Conservation (phyloP, 2,329 filamentous ascomycete genomes). For the Apiospora rasikravindrae region DNA sequence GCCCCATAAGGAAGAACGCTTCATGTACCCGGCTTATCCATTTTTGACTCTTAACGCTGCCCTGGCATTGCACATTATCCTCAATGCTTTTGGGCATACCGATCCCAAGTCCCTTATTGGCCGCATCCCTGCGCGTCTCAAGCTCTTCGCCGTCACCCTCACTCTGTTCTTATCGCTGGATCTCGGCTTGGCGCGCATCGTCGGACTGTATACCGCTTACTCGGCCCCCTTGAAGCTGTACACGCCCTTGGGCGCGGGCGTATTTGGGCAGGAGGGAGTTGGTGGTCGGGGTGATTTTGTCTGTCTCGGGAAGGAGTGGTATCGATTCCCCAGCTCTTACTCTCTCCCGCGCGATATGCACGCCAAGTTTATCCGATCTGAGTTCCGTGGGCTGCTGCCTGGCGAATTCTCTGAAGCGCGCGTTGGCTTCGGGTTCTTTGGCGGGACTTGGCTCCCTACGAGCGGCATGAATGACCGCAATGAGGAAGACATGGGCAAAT, state of each 20-base stretch:
- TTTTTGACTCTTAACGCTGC: constrained; percentile 89
- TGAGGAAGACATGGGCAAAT: constrained; percentile 84
- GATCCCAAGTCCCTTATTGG: constrained; percentile 70
- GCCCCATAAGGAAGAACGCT: constrained; percentile 96
- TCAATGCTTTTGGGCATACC: constrained; percentile 74
- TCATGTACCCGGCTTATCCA: constrained; percentile 98
- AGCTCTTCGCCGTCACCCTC: constrained; percentile 66
- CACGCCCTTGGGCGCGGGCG: constrained; percentile 64
- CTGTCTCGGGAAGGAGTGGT: constrained; percentile 97
- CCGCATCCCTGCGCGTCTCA: constrained; percentile 76
- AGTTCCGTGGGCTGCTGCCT: constrained; percentile 86
- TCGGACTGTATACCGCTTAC: constrained; percentile 82
- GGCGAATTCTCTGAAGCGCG: constrained; percentile 84
- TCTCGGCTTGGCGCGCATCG: constrained; percentile 72
- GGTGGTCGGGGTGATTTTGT: constrained; percentile 70
- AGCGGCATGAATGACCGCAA: constrained; percentile 92
- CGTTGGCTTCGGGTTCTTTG: constrained; percentile 72
- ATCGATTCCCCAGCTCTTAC: constrained; percentile 93
- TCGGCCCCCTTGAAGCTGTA: constrained; percentile 79
- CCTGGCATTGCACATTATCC: constrained; percentile 79
- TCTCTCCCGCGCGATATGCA: constrained; percentile 83
- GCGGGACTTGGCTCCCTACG: constrained; percentile 84
- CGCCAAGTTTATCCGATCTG: constrained; percentile 88
- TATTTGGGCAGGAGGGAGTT: constrained; percentile 53
- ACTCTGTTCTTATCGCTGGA: constrained; percentile 69